Evolutionary conservation across 148 eudicot species (phyloP).

Genomic region (Bassia scoparia): DNA sequence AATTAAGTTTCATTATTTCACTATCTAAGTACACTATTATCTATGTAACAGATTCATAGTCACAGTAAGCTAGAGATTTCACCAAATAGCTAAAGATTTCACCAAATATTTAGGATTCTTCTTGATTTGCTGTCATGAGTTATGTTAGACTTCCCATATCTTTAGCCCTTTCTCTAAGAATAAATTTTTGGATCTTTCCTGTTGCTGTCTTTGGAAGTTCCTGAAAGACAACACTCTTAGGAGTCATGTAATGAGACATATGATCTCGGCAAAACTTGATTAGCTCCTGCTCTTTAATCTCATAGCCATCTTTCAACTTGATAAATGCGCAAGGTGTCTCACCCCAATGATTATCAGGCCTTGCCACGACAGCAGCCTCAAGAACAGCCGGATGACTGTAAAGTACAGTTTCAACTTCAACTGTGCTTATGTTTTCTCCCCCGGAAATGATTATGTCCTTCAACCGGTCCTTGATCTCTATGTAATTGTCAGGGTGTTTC

Average conservation of each 20-base stretch:
- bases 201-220: slow-evolving; percentile 60
- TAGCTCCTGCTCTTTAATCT: slow-evolving; percentile 32
- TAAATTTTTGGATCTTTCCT: slow-evolving; percentile 64
- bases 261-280: slow-evolving; percentile 39
- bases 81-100: background rate
- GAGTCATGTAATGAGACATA: slow-evolving; percentile 52
- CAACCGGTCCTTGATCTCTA: slow-evolving; percentile 54
- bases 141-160: slow-evolving; percentile 31
- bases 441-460: slow-evolving; percentile 66
- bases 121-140: background rate
- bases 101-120: background rate
- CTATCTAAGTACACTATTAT: too few relatives aligned
- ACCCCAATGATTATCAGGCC: slow-evolving; percentile 71
- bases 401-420: slow-evolving; percentile 52
- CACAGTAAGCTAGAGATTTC: background rate
- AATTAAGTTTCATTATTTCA: too few relatives aligned
- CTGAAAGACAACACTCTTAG: slow-evolving; percentile 42
- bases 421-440: slow-evolving; percentile 68
- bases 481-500: slow-evolving; percentile 49
- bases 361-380: slow-evolving; percentile 60
- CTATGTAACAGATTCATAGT: too few relatives aligned
- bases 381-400: slow-evolving; percentile 59
- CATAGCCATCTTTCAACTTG: slow-evolving; percentile 46
- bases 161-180: slow-evolving; percentile 50
- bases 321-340: slow-evolving; percentile 71